These are phyloP conservation scores for Microascus cirrosus DNA, from an alignment of 2,329 filamentous ascomycete species.

Conservation along the genomic window DNA sequence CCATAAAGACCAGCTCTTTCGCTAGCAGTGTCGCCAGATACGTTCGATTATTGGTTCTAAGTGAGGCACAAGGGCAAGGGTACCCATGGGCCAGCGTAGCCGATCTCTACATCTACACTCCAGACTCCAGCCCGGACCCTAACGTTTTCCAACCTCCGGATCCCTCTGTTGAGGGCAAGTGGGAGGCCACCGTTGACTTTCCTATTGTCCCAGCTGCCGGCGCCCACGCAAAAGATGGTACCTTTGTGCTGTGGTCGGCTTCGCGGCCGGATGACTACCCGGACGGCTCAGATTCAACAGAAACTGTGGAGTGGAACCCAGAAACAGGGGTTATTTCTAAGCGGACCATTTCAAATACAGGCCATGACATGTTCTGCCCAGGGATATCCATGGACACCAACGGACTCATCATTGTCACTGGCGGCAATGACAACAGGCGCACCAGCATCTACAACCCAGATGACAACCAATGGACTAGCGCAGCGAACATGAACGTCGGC, in stretches of 20 bases:
- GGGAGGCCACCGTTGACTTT: slow-evolving; percentile 22
- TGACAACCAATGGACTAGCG: slow-evolving; percentile 24
- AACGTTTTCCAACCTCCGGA: slow-evolving; percentile 5
- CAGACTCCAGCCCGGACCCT: slow-evolving; percentile 9
- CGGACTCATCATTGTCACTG: slow-evolving; percentile 39
- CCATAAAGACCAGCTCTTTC: slow-evolving; percentile 20
- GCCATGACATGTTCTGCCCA: slow-evolving; percentile 47
- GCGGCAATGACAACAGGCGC: slow-evolving; percentile 35
- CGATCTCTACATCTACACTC: slow-evolving; percentile 18
- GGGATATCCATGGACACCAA: slow-evolving; percentile 37
- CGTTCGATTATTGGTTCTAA: slow-evolving; percentile 16
- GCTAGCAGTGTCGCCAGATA: slow-evolving; percentile 16
- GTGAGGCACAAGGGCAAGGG: slow-evolving; percentile 14
- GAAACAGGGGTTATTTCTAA: slow-evolving; percentile 13
- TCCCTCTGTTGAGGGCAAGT: slow-evolving; percentile 15
- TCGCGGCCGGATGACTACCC: slow-evolving; percentile 4
- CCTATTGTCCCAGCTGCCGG: slow-evolving; percentile 22
- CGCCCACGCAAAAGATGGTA: slow-evolving; percentile 5
- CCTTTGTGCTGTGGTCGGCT: slow-evolving; percentile 1
- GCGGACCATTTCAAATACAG: slow-evolving; percentile 24
- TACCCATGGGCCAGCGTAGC: slow-evolving; percentile 19
- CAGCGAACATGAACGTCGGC: slow-evolving; percentile 28
- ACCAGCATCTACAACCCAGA: slow-evolving; percentile 35
- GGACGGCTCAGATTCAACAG: slow-evolving; percentile 1
- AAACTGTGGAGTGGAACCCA: slow-evolving; percentile 2